phyloP scores from a whole-genome alignment of 306 rosid genomes.

The Pyrus bretschneideri region DNA sequence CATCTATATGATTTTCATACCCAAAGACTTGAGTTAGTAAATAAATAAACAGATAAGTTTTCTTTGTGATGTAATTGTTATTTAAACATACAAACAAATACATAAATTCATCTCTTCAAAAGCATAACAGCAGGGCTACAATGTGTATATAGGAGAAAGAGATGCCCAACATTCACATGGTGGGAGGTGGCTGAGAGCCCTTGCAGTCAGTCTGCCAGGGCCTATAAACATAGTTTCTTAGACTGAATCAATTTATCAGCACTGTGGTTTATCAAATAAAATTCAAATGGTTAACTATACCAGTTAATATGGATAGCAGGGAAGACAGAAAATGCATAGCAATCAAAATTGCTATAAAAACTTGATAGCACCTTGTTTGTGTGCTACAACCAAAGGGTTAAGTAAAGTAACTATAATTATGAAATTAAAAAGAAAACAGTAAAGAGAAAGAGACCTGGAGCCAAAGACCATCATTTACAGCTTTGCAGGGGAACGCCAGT shows the following conservation, averaged over 20 bases:
- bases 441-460: constrained; percentile 61
- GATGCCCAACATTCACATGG: background rate
- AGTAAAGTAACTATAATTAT: background rate
- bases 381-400: background rate
- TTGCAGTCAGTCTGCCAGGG: background rate
- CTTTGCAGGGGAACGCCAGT: constrained; percentile 93
- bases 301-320: background rate
- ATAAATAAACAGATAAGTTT: background rate
- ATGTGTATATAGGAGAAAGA: background rate
- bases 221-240: background rate
- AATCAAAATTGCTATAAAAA: background rate
- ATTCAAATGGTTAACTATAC: background rate
- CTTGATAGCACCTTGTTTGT: background rate
- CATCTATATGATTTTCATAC: constrained; percentile 43
- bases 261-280: background rate
- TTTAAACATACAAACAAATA: background rate
- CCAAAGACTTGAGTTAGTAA: constrained; percentile 2
- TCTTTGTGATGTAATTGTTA: background rate
- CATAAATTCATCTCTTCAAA: constrained; percentile 16
- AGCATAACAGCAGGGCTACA: constrained; percentile 1
- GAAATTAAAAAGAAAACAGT: background rate
- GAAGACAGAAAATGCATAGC: background rate
- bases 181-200: background rate
- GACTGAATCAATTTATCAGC: background rate
- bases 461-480: constrained; percentile 96